These are phyloP conservation scores for Fusarium lateritium DNA, from an alignment of 2,329 filamentous ascomycete genomes.

Conservation along the genomic window DNA sequence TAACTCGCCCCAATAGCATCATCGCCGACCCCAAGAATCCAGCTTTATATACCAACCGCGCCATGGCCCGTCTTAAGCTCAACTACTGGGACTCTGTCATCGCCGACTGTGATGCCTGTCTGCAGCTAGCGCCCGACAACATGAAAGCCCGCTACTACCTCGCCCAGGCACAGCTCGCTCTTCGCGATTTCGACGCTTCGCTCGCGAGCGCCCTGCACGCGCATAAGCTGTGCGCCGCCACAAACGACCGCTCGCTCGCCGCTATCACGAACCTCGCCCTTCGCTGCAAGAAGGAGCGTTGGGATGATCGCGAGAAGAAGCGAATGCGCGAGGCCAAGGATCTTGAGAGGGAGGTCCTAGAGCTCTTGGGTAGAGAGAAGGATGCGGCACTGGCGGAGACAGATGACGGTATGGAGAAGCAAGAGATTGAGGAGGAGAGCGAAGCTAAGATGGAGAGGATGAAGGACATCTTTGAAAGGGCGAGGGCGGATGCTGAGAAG, in stretches of 20 bases:
- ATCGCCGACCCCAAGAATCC: constrained; percentile 83
- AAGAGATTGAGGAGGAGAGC: constrained; percentile 64
- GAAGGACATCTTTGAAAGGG: constrained; percentile 66
- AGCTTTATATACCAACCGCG: constrained; percentile 89
- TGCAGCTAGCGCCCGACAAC: constrained; percentile 73
- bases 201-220: constrained; percentile 78
- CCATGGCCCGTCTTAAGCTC: constrained; percentile 84
- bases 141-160: constrained; percentile 91
- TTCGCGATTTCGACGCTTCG: constrained; percentile 77
- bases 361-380: constrained; percentile 63
- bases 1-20: constrained; percentile 68
- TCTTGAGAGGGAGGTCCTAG: constrained; percentile 73
- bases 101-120: constrained; percentile 81
- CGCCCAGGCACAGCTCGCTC: constrained; percentile 84
- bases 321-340: constrained; percentile 69
- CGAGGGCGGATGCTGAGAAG: constrained; percentile 61
- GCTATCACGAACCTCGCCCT: constrained; percentile 82
- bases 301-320: constrained; percentile 80
- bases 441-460: constrained; percentile 62
- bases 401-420: constrained; percentile 63
- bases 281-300: constrained; percentile 86
- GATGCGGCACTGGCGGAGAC: constrained; percentile 58
- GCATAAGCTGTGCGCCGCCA: constrained; percentile 77
- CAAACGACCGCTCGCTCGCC: constrained; percentile 76
- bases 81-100: constrained; percentile 81